Conservation (phyloP, 371 early-diverging fungal species). For the Mucor plumbeus region DNA sequence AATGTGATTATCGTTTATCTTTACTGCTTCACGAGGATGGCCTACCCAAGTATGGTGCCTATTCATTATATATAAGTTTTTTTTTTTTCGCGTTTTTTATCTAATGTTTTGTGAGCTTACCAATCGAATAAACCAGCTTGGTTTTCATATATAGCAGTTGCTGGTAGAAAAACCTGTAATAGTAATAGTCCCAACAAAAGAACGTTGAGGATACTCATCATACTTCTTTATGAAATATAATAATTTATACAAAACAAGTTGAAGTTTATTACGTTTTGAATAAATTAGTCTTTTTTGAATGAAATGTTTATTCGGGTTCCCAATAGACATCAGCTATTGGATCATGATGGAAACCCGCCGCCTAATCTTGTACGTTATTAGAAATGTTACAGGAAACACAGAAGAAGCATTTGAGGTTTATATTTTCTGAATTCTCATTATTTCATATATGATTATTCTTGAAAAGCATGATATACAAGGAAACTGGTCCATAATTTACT, state of each 20-base stretch:
- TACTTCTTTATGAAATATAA: constrained; percentile 2
- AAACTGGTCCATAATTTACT: too few species aligned
- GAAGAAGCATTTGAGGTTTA: too few species aligned
- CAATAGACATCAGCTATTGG: too few species aligned
- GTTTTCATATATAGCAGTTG: constrained; percentile 51
- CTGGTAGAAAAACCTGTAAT: constrained; percentile 16
- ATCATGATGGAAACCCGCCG: too few species aligned
- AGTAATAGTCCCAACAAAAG: constrained; percentile 22
- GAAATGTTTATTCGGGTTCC: too few species aligned
- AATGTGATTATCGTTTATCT: constrained; percentile 46
- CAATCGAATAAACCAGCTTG: constrained; percentile 64
- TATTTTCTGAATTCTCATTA: too few species aligned
- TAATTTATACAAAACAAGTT: neutral
- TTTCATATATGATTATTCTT: too few species aligned
- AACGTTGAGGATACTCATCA: constrained; percentile 11
- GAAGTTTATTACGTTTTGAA: neutral
- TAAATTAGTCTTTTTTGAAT: too few species aligned
- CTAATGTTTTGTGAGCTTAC: constrained; percentile 32
- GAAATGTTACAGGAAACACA: too few species aligned
- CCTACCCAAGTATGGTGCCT: constrained; percentile 75
- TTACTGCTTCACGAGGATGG: constrained; percentile 44
- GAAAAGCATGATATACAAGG: too few species aligned
- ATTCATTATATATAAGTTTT: constrained; percentile 1
- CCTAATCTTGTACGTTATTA: too few species aligned
- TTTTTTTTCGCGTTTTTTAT: neutral